Evolutionary conservation across 2,329 filamentous ascomycete genomes (phyloP).

Genomic region (Albifimbria verrucaria): DNA sequence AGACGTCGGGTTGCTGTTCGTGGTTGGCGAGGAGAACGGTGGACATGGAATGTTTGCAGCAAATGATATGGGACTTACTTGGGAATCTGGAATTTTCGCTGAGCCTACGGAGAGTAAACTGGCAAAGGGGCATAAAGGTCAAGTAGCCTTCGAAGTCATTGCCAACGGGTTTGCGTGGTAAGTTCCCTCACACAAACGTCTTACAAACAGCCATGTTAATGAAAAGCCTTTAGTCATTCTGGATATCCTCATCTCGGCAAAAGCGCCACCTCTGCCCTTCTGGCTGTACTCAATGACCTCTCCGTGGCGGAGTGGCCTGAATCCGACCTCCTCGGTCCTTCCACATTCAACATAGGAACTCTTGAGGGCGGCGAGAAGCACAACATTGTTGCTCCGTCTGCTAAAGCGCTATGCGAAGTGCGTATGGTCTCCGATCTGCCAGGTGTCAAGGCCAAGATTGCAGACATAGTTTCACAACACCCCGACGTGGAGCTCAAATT

Average conservation of each 20-base stretch:
- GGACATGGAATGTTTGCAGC: conserved; percentile 18
- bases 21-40: conserved; percentile 21
- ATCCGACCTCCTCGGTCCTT: conserved; percentile 33
- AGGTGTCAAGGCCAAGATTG: conserved; percentile 28
- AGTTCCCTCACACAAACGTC: background rate
- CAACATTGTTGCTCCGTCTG: conserved; percentile 34
- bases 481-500: conserved; percentile 29
- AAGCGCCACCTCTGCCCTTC: conserved; percentile 28
- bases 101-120: conserved; percentile 23
- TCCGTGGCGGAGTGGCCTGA: conserved; percentile 24
- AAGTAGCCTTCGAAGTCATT: conserved; percentile 39
- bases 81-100: conserved; percentile 21
- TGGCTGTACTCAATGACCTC: conserved; percentile 28
- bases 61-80: conserved; percentile 13
- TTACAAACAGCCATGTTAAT: background rate
- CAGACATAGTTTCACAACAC: conserved; percentile 26
- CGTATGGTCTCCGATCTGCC: conserved; percentile 32
- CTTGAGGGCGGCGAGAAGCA: conserved; percentile 34
- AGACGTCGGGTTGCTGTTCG: conserved; percentile 17
- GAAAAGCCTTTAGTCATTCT: conserved; percentile 60
- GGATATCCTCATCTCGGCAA: conserved; percentile 65
- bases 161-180: conserved; percentile 56
- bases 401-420: conserved; percentile 35
- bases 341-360: conserved; percentile 36
- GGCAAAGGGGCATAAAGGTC: conserved; percentile 20